These are phyloP conservation scores for Apiospora arundinis DNA, from an alignment of 2,329 filamentous ascomycete genomes.

Conservation along the genomic window DNA sequence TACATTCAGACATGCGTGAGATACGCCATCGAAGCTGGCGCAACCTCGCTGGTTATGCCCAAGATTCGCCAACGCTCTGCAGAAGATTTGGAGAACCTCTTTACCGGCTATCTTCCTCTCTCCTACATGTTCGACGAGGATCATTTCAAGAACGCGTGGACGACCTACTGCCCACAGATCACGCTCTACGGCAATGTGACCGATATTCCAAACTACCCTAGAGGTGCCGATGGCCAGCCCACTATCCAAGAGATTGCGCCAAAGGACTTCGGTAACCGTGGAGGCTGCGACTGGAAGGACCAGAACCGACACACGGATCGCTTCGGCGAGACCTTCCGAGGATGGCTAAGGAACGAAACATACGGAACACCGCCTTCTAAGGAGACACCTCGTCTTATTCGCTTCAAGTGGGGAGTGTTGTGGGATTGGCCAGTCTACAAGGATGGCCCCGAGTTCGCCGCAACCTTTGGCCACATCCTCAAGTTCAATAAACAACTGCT, in stretches of 20 bases:
- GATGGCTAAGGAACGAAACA: constrained; percentile 41
- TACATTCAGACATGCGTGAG: constrained; percentile 57
- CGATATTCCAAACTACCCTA: constrained; percentile 45
- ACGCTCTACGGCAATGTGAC: constrained; percentile 46
- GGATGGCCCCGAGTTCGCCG: constrained; percentile 54
- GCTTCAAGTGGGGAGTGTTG: constrained; percentile 52
- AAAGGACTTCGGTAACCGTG: constrained; percentile 46
- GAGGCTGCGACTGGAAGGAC: constrained; percentile 47
- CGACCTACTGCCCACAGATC: constrained; percentile 49
- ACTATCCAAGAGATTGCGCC: constrained; percentile 49
- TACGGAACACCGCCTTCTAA: constrained; percentile 33
- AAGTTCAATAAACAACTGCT: constrained; percentile 49
- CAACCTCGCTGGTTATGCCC: constrained; percentile 52
- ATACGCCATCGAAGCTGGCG: constrained; percentile 55
- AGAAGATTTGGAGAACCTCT: constrained; percentile 49
- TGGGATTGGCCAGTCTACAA: constrained; percentile 53
- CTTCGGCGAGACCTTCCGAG: constrained; percentile 44
- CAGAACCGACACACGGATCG: constrained; percentile 49
- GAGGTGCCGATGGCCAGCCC: constrained; percentile 42
- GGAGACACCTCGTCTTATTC: constrained; percentile 45
- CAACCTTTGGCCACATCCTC: constrained; percentile 51
- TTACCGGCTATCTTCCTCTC: constrained; percentile 47
- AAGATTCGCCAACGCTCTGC: constrained; percentile 51
- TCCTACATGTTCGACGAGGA: constrained; percentile 54
- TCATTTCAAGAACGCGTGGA: constrained; percentile 49